Evolutionary conservation across 306 rosid species (phyloP), one percentile per base, ranked within the genome.

Genomic region (Casuarina cunninghamiana): DNA sequence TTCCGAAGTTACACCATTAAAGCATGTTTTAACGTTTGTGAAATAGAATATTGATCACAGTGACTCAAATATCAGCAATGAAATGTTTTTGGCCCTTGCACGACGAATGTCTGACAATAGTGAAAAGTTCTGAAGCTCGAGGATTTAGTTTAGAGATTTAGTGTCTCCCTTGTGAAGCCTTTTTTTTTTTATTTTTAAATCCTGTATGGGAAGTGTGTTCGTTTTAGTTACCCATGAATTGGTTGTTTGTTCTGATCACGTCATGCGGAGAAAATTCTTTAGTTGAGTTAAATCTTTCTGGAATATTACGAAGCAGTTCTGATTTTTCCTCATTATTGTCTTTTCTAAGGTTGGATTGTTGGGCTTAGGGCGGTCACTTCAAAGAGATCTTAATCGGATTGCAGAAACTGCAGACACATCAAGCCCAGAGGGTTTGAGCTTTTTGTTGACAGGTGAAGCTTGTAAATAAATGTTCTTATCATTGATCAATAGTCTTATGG

Each of bases 391-490:
- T 77, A 85, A 92, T 86, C 91, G 90, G 89, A 95, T 95, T 83
- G 97, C 99, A 68, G 81, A 83, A 84, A 89, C 86, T 83, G 99
- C 99, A 6, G 97, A 93, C 86, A 93, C 97, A 48, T 92, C 97
- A 75, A 76, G 93, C 77, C 41, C 97, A 17, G 87, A 84, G 85
- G 99, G 99, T 45, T 89, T 95, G 87, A 82, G 88, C 83, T 95
- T 83, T 74, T 88, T 95, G 48, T 78, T 93, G 90, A 91, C 97
- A 86, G 99, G 99, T 95, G 83, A 83, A 80, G 44, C 78, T 84
- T 83, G 78, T 79, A 65, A 63, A 35, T 69, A 35, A 37, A 62
- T 13, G 17, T 39, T 16, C 3, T 43, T 57, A 74, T 71, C 51
- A 17, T 41, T 75, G 74, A n/a, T 35, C 71, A 26, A 26, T 44